Base-by-base conservation (phyloP, 192 early-diverging fungal genomes). In the Backusella tarrabulga region DNA sequence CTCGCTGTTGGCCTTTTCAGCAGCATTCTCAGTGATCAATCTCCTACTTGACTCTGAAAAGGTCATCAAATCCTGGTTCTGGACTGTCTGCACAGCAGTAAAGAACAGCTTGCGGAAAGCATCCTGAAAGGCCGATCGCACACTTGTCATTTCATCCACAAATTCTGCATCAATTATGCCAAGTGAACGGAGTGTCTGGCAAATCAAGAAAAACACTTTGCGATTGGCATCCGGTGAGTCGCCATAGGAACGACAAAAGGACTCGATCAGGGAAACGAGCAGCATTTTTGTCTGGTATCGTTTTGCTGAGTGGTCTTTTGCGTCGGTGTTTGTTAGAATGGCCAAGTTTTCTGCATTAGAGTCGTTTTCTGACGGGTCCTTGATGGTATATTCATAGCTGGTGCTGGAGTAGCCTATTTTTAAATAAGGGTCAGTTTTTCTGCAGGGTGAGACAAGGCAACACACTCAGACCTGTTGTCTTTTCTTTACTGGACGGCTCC, bases 231-330 rank as follows among this genome's bases (percentile, higher is more conserved):
- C 90, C 2, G 94, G 94, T 44, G 90, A 89, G 67, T 96, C 90
- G 80, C 95, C 95, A 83, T 98, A 97, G 23, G 96, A 81, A 38
- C 88, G 81, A 78, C 95, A 96, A 85, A 96, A 98, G 78, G 94
- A 94, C 73, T 98, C 97, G 1, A 98, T 86, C 23, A 98, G 81
- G 23, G 95, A 92, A 0, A 97, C 96, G 17, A 98, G 86, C 0
- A 98, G 81, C 38, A 98, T 83, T 34, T 93, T 88, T 29, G 93
- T 93, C 79, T 96, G 95, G 40, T 86, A 71, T 26, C 82, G 68
- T 68, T 76, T 73, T 8, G 74, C 56, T 26, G 56, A 63, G 12
- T 29, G 56, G 29, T 63, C 56, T 63, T 63, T 63, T 63, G 26
- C 3, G 12, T 63, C 21, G 11, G 56, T 63, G 12, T 63, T 26